Evolutionary conservation across 2,329 filamentous ascomycete species (phyloP).

Genomic region (Dendryphion nanum): DNA sequence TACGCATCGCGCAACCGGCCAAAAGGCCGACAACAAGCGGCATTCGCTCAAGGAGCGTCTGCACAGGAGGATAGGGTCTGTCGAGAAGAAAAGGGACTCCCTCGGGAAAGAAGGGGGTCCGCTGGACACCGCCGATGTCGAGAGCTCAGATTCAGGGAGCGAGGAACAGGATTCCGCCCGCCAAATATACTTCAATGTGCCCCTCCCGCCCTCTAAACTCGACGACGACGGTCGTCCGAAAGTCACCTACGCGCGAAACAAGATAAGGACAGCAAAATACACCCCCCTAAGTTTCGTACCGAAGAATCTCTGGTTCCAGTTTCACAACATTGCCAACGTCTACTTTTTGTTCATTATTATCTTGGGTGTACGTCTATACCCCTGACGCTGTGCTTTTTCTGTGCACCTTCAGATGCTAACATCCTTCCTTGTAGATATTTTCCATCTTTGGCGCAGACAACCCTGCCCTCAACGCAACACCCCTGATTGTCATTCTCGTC

Average conservation of each 20-base stretch:
- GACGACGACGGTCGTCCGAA: constrained; percentile 78
- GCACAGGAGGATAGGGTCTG: constrained; percentile 58
- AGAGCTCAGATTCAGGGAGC: constrained; percentile 40
- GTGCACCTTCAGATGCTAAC: neutral
- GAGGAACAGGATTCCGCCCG: constrained; percentile 44
- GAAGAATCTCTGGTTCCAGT: constrained; percentile 97
- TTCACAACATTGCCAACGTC: constrained; percentile 97
- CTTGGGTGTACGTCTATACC: constrained; percentile 72
- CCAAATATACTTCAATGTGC: constrained; percentile 80
- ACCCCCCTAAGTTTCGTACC: constrained; percentile 92
- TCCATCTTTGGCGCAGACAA: constrained; percentile 92
- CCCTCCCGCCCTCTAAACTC: constrained; percentile 70
- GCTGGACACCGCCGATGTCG: constrained; percentile 44
- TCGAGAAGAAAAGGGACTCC: constrained; percentile 59
- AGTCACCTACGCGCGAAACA: constrained; percentile 78
- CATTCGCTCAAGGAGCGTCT: constrained; percentile 76
- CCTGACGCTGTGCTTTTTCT: too few relatives aligned
- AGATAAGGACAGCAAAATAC: constrained; percentile 97
- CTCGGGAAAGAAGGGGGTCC: constrained; percentile 35
- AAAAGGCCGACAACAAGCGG: constrained; percentile 75
- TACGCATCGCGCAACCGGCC: constrained; percentile 79
- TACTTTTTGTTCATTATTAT: constrained; percentile 98
- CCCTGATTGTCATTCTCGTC: constrained; percentile 85
- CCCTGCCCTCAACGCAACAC: constrained; percentile 84
- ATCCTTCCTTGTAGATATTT: constrained; percentile 68